phyloP scores from a whole-genome alignment of 257 asterid genomes.

The Nicotiana tabacum region DNA sequence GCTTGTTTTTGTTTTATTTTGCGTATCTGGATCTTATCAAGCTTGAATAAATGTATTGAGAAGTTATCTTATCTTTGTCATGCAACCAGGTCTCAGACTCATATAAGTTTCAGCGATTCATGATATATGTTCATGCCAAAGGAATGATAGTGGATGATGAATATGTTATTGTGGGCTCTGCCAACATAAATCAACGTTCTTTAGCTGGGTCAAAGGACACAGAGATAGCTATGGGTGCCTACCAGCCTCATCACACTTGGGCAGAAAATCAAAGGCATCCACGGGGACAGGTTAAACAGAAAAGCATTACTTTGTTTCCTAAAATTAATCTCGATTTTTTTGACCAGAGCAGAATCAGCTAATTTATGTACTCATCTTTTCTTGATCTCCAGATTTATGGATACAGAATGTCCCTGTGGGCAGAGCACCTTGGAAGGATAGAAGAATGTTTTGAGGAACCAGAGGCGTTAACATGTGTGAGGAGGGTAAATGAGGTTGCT shows the following conservation, averaged over 20 bases:
- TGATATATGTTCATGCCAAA: conserved; percentile 93
- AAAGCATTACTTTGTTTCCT: not conserved
- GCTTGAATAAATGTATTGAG: not conserved
- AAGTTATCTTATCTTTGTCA: not conserved
- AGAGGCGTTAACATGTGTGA: conserved; percentile 53
- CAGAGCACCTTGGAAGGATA: conserved; percentile 69
- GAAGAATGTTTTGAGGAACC: conserved; percentile 55
- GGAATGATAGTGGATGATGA: conserved; percentile 95
- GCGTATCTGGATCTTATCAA: not conserved
- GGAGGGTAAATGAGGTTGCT: conserved; percentile 58
- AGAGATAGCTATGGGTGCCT: conserved; percentile 93
- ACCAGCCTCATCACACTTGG: conserved; percentile 78
- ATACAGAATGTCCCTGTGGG: conserved; percentile 85
- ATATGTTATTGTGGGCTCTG: conserved; percentile 79
- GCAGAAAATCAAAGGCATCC: conserved; percentile 49
- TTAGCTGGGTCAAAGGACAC: conserved; percentile 93
- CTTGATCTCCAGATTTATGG: conserved; percentile 58
- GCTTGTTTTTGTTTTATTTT: not conserved
- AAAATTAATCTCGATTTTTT: too few relatives aligned
- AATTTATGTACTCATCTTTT: not conserved
- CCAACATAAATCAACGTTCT: conserved; percentile 88
- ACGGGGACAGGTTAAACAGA: conserved; percentile 63
- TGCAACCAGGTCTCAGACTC: conserved; percentile 61
- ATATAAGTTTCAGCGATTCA: conserved; percentile 60
- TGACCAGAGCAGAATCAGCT: too few relatives aligned